Percentiles rank a stretch among this genome's conserved stretches.
Evolutionary conservation across 2,329 filamentous ascomycete genomes (phyloP).

Genomic region (Stemphylium vesicarium): DNA sequence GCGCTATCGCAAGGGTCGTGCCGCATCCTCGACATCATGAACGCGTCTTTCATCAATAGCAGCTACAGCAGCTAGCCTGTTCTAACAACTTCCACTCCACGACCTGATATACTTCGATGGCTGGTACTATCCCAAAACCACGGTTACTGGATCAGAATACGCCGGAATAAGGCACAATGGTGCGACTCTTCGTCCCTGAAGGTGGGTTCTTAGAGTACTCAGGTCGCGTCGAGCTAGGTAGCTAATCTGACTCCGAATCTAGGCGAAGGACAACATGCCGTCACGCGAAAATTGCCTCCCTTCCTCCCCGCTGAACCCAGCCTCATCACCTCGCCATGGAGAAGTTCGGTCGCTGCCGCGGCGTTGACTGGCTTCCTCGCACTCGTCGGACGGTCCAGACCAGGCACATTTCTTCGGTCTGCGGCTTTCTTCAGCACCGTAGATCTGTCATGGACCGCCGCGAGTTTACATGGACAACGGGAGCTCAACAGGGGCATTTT

Average conservation of each 20-base stretch:
- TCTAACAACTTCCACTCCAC: not conserved
- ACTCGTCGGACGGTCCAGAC: conserved; percentile 21
- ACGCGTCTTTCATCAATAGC: conserved; percentile 8
- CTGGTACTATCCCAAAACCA: not conserved
- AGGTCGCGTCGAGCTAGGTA: not conserved
- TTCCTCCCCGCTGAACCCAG: conserved; percentile 12
- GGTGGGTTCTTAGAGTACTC: conserved; percentile 9
- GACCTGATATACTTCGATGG: not conserved
- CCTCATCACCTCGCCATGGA: conserved; percentile 12
- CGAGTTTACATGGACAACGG: conserved; percentile 18
- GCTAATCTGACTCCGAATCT: conserved; percentile 8
- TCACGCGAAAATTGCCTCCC: conserved; percentile 12
- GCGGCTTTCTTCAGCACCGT: conserved; percentile 16
- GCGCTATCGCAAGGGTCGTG: conserved; percentile 12
- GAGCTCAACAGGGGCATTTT: conserved; percentile 29
- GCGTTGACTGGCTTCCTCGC: conserved; percentile 19
- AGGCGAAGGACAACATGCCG: conserved; percentile 32
- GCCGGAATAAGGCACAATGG: conserved; percentile 20
- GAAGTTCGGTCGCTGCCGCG: conserved; percentile 13
- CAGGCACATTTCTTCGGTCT: conserved; percentile 24
- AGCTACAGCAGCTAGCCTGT: too few species aligned
- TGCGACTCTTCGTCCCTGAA: conserved; percentile 32
- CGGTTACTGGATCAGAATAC: not conserved
- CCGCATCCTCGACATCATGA: conserved; percentile 12
- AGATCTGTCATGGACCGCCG: conserved; percentile 14